Percentiles rank a stretch among this genome's conserved stretches.
Conservation (phyloP, 257 asterid species). For the Fraxinus pennsylvanica region DNA sequence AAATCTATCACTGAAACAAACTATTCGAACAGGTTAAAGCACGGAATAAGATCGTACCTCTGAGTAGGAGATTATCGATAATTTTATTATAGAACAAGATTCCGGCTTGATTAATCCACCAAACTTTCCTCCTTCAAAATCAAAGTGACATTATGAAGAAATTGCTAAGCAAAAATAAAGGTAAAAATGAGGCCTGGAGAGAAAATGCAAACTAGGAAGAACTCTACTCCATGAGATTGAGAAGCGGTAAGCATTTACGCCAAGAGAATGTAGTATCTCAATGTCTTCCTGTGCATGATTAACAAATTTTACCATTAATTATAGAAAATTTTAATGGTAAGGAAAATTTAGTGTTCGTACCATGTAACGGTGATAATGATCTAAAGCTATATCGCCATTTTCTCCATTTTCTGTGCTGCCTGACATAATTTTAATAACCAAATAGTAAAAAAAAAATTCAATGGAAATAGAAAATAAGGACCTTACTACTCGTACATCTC, state of each 20-base stretch:
- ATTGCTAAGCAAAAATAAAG: not conserved
- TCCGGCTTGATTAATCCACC: slow-evolving; percentile 57
- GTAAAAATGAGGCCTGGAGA: not conserved
- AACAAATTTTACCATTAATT: too few species aligned
- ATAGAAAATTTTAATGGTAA: too few species aligned
- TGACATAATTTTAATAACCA: slow-evolving; percentile 4
- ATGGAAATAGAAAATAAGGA: too few species aligned
- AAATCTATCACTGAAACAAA: not conserved
- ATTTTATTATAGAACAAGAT: slow-evolving; percentile 53
- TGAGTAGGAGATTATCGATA: slow-evolving; percentile 47
- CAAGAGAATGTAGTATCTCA: slow-evolving; percentile 59
- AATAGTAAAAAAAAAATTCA: too few species aligned
- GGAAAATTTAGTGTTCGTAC: slow-evolving; percentile 27
- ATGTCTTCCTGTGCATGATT: slow-evolving; percentile 61
- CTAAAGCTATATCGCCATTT: slow-evolving; percentile 70
- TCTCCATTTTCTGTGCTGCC: slow-evolving; percentile 56
- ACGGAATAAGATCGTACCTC: slow-evolving; percentile 40
- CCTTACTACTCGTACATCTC: too few species aligned
- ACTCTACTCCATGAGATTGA: slow-evolving; percentile 89
- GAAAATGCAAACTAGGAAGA: slow-evolving; percentile 60
- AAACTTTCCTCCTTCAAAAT: slow-evolving; percentile 53
- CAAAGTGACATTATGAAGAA: slow-evolving; percentile 16
- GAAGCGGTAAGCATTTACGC: slow-evolving; percentile 62
- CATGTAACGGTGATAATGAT: slow-evolving; percentile 79
- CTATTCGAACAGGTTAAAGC: not conserved